A percentile compares a stretch with the other conserved stretches of the same genome.
These are phyloP conservation scores for Pachysandra terminalis DNA, from an alignment of 164 flowering plant species.

Conservation along the genomic window DNA sequence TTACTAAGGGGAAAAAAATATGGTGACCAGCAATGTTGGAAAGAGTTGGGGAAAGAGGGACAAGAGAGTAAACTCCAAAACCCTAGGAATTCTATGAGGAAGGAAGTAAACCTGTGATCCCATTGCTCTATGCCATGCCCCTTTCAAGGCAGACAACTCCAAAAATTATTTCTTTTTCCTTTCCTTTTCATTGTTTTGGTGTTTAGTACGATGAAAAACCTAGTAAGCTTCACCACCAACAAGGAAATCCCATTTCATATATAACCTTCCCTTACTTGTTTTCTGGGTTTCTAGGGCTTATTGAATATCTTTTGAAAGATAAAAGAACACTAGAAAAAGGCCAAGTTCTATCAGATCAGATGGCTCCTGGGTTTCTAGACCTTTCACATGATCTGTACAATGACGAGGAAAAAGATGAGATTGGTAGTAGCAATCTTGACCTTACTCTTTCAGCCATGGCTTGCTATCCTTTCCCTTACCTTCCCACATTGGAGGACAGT, in stretches of 20 bases:
- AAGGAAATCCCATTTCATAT: background rate
- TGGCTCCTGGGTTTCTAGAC: slow-evolving; percentile 11
- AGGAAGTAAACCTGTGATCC: background rate
- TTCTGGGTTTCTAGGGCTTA: slow-evolving; percentile 12
- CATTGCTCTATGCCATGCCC: background rate
- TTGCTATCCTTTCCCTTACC: slow-evolving; percentile 17
- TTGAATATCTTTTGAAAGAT: slow-evolving; percentile 16
- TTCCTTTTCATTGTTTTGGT: background rate
- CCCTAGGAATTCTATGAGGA: background rate
- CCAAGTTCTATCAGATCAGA: background rate
- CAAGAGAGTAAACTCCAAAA: slow-evolving; percentile 4
- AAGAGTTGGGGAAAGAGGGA: background rate
- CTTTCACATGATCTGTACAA: slow-evolving; percentile 10
- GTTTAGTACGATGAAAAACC: background rate
- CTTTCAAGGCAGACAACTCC: background rate
- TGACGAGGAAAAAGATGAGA: slow-evolving; percentile 4
- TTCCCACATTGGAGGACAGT: slow-evolving; percentile 13
- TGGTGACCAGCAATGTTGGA: too few relatives aligned
- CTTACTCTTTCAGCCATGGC: slow-evolving; percentile 22
- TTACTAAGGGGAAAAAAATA: too few relatives aligned
- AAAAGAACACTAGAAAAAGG: background rate
- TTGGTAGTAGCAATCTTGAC: slow-evolving; percentile 11
- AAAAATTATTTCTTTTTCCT: background rate
- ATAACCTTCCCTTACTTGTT: background rate
- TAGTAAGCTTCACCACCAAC: background rate